Evolutionary conservation across 495 filamentous ascomycete species (phyloP), one percentile per base, ranked within the genome.

Genomic region (Aspergillus coremiiformis): DNA sequence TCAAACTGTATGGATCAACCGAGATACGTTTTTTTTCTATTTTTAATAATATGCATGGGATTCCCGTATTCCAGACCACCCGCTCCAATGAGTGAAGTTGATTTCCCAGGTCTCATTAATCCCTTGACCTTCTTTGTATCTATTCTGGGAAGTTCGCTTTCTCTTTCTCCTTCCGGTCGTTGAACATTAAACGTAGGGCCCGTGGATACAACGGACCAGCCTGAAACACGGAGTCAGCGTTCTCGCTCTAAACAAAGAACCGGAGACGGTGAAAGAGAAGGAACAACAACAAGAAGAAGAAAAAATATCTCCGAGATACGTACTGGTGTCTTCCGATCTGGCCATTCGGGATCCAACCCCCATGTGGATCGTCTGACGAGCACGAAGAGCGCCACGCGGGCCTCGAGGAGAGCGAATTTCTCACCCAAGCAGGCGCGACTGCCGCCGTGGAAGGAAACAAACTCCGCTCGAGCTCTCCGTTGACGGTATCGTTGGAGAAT

Each of bases 371-470:
- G 39, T 26, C 24, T 44, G 3, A 56, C 33, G 3, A 59, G 17
- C 4, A 17, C 39, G 11, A 45, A 47, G 5, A 59, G 48, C 8
- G 53, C 37, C 17, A 56, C 39, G 15, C 54, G 26, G 20, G 49
- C 49, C 51, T 60, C 58, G n/a, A 60, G 32, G 33, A 60, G 11
- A 3, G 44, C 44, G 14, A 47, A 47, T 20, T 29, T 47, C 44
- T 47, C 8, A 1, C 67, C 66, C n/a, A 68, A 14, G 32, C 67
- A 68, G 1, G 60, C 56, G 6, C 67, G 55, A 6, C 55, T 51
- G 2, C 66, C 64, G 0, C 64, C 67, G 33, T 70, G 64, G 51
- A 70, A 70, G 17, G 57, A 57, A 39, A 70, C 61, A 43, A 47
- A 47, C 14, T 20, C 32, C 12, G 32, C 32, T n/a, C 32, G 32